phyloP scores from a whole-genome alignment of 805 yeast genomes.

The Wickerhamiella spandovensis region DNA sequence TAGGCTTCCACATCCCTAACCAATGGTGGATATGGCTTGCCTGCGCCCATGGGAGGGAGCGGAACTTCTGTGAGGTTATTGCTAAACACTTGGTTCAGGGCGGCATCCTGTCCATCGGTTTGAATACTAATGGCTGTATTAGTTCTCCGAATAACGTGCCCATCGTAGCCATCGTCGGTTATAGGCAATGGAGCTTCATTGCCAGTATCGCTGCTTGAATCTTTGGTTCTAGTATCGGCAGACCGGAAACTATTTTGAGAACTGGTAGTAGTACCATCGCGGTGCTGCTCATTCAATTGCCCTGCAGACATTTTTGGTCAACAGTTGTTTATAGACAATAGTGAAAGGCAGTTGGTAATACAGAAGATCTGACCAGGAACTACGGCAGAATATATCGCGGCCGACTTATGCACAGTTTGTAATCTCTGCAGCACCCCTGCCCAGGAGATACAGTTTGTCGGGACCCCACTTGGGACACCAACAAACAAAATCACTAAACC shows the following conservation, averaged over 20 bases:
- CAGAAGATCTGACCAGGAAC: too few relatives aligned
- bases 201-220: not conserved
- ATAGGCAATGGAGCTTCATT: not conserved
- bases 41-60: conserved; percentile 2
- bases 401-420: not conserved
- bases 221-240: not conserved
- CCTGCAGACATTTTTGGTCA: not conserved
- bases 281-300: not conserved
- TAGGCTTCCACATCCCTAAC: conserved; percentile 6
- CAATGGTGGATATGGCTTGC: conserved; percentile 3
- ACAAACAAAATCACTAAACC: too few relatives aligned
- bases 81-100: not conserved
- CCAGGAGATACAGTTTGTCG: not conserved
- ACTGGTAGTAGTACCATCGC: not conserved
- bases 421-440: not conserved
- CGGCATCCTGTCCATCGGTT: not conserved
- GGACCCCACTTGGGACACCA: too few relatives aligned
- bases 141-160: not conserved
- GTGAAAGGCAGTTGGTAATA: not conserved
- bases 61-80: not conserved
- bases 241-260: not conserved
- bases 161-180: not conserved
- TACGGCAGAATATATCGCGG: too few relatives aligned
- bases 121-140: not conserved
- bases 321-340: not conserved